Conservation (phyloP, 1,284 basidiomycete species). For the Cutaneotrichosporon cutaneum region DNA sequence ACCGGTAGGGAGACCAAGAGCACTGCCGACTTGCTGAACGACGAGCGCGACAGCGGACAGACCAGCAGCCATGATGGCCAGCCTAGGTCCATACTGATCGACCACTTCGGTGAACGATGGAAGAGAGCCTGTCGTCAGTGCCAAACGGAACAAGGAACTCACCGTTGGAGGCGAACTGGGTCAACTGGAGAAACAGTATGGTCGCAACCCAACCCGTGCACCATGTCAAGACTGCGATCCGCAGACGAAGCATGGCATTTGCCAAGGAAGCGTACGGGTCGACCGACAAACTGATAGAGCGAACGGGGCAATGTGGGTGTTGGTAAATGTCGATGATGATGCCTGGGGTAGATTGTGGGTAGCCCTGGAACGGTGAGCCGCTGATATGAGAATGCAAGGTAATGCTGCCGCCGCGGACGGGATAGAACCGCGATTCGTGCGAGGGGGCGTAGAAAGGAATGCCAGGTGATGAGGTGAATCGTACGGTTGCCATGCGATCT, state of each 20-base stretch:
- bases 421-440: conserved; percentile 69
- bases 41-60: neutral
- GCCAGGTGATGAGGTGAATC: conserved; percentile 33
- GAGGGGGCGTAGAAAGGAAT: neutral
- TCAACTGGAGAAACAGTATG: conserved; percentile 56
- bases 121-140: neutral
- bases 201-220: conserved; percentile 63
- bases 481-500: conserved; percentile 29
- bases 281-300: conserved; percentile 58
- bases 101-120: neutral
- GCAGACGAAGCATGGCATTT: conserved; percentile 68
- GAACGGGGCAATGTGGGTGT: conserved; percentile 49
- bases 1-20: neutral
- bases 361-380: conserved; percentile 62
- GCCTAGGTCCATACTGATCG: neutral
- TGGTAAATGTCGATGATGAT: conserved; percentile 47
- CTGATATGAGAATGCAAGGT: conserved; percentile 69
- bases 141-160: neutral
- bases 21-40: neutral
- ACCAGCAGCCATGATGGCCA: neutral
- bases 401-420: conserved; percentile 53
- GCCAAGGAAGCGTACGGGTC: conserved; percentile 70
- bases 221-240: conserved; percentile 68
- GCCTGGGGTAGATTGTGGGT: conserved; percentile 23
- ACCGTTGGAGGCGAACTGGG: neutral